Evolutionary conservation across 371 early-diverging fungal species (phyloP).

Genomic region (Mortierella sp.): DNA sequence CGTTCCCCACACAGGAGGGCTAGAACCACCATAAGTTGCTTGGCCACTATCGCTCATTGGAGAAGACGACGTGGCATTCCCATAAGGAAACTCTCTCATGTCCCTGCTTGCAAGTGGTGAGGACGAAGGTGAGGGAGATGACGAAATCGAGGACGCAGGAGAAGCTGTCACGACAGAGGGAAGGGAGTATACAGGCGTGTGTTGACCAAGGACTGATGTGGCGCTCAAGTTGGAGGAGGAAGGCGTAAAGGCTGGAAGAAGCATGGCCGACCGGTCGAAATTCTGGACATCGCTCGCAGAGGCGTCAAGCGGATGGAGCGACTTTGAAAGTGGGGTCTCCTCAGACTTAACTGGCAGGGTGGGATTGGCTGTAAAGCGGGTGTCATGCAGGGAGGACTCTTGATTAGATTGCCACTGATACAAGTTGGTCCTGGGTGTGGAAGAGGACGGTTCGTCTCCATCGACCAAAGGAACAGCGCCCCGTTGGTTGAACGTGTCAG

Average conservation of each 20-base stretch:
- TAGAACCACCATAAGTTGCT: neutral
- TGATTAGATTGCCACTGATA: neutral
- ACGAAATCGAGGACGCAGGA: slow-evolving; percentile 14
- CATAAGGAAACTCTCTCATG: neutral
- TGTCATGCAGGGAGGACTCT: neutral
- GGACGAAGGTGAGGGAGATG: slow-evolving; percentile 21
- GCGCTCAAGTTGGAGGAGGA: neutral
- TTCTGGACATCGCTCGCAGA: neutral
- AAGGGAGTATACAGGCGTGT: neutral
- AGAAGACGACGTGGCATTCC: neutral
- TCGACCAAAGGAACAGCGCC: neutral
- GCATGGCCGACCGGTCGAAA: neutral
- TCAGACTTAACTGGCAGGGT: neutral
- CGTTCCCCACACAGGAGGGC: neutral
- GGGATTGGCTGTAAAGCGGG: neutral
- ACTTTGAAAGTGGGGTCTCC: neutral
- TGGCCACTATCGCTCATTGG: neutral
- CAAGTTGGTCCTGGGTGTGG: neutral
- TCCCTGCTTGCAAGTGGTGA: slow-evolving; percentile 19
- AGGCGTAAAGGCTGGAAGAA: neutral
- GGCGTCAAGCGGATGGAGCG: slow-evolving; percentile 21
- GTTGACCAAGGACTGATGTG: neutral
- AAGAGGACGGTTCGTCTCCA: neutral
- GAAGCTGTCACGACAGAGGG: neutral
- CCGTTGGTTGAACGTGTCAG: neutral